Percentiles rank a stretch among this genome's conserved stretches.
Evolutionary conservation across 2,329 filamentous ascomycete genomes (phyloP).

Genomic region (Epicoccum nigrum): DNA sequence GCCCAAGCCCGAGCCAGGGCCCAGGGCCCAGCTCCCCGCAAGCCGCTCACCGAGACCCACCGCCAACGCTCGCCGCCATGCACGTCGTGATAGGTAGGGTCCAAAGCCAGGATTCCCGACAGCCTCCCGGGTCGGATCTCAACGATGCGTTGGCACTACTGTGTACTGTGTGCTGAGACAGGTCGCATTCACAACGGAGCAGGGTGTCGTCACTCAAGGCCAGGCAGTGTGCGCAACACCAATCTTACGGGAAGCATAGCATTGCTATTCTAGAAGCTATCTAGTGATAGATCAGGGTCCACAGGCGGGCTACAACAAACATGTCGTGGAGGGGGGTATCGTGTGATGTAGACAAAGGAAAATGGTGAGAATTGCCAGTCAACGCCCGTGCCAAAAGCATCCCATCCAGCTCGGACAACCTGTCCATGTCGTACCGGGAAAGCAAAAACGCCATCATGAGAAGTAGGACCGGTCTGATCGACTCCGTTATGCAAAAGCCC

Average conservation of each 20-base stretch:
- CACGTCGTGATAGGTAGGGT: background rate
- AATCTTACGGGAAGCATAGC: constrained; percentile 1
- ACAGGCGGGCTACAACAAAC: constrained; percentile 23
- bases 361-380: constrained; percentile 11
- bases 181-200: too few relatives aligned
- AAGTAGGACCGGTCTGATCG: constrained; percentile 2
- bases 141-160: too few relatives aligned
- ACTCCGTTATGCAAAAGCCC: constrained; percentile 31
- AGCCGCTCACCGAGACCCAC: constrained; percentile 21
- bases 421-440: constrained; percentile 26
- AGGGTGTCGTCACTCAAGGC: too few relatives aligned
- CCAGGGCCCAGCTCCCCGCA: constrained; percentile 22
- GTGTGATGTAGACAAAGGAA: constrained; percentile 27
- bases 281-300: constrained; percentile 13
- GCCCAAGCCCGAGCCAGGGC: too few relatives aligned
- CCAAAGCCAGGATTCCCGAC: too few relatives aligned
- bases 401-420: constrained; percentile 18
- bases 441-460: constrained; percentile 39
- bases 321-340: constrained; percentile 24
- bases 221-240: background rate
- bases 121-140: too few relatives aligned
- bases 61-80: constrained; percentile 2
- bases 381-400: constrained; percentile 22
- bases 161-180: too few relatives aligned
- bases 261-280: constrained; percentile 14